phyloP scores from a whole-genome alignment of 306 rosid species.

The Corylus americana region DNA sequence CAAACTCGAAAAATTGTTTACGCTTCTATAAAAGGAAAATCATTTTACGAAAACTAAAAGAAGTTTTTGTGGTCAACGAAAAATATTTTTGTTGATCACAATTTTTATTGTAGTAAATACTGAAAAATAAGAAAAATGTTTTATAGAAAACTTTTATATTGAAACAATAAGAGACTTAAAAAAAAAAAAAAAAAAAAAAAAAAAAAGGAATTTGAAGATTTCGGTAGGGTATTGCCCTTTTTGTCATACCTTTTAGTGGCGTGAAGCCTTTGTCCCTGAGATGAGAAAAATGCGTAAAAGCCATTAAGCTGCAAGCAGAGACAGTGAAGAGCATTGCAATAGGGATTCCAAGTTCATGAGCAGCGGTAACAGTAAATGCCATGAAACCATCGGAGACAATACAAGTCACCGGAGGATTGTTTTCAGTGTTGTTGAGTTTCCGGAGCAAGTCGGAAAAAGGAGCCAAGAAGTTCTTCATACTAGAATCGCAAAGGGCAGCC shows the following conservation, averaged over 20 bases:
- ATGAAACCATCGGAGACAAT: slow-evolving; percentile 6
- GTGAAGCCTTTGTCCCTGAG: not conserved
- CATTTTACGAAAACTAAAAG: too few relatives aligned
- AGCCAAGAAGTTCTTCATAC: not conserved
- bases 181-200: not conserved
- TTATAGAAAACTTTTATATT: too few relatives aligned
- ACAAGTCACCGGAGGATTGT: not conserved
- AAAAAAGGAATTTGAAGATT: not conserved
- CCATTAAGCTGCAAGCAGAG: not conserved
- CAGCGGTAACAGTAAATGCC: not conserved
- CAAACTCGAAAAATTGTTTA: too few relatives aligned
- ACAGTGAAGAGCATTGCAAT: not conserved
- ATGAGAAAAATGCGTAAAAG: not conserved
- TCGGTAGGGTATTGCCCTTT: rapidly evolving
- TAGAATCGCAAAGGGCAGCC: not conserved
- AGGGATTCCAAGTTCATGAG: not conserved
- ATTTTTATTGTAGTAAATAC: too few relatives aligned
- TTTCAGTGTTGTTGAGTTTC: not conserved
- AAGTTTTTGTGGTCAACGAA: too few relatives aligned
- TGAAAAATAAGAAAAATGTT: too few relatives aligned
- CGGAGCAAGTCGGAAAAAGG: slow-evolving; percentile 9
- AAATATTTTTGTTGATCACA: too few relatives aligned
- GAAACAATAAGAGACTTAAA: too few relatives aligned
- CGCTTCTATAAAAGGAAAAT: too few relatives aligned
- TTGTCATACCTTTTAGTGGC: slow-evolving; percentile 15